These are phyloP conservation scores for Lipomyces spencermartinsiae DNA, from an alignment of 805 yeast species.

Conservation along the genomic window DNA sequence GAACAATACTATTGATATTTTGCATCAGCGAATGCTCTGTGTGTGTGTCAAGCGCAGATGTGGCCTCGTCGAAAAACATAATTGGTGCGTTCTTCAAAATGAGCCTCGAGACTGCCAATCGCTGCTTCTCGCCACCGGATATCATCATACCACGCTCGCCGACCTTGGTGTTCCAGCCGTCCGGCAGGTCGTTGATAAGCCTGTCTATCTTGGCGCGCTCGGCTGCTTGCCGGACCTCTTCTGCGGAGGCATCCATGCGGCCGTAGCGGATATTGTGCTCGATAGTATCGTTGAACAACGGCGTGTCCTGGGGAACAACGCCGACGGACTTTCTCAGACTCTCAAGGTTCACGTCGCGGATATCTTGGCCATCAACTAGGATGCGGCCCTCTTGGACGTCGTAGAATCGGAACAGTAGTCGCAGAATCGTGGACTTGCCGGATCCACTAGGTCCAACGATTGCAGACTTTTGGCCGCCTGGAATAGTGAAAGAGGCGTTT, in stretches of 20 bases:
- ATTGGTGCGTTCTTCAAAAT: conserved; percentile 84
- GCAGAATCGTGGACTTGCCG: conserved; percentile 89
- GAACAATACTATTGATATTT: conserved; percentile 74
- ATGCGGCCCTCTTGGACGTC: conserved; percentile 82
- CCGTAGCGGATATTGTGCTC: conserved; percentile 90
- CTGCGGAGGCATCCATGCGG: conserved; percentile 70
- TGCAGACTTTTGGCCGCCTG: conserved; percentile 90
- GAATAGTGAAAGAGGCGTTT: conserved; percentile 82
- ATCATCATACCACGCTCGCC: conserved; percentile 99
- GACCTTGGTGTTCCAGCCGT: conserved; percentile 82
- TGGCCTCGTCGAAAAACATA: conserved; percentile 95
- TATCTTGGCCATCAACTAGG: conserved; percentile 86
- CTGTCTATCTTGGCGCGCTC: conserved; percentile 70
- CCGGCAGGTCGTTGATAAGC: conserved; percentile 74
- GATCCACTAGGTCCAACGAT: conserved; percentile 96
- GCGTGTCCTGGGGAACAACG: conserved; percentile 98
- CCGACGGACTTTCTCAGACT: conserved; percentile 78
- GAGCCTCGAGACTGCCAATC: conserved; percentile 93
- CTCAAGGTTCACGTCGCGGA: conserved; percentile 73
- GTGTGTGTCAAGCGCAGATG: conserved; percentile 94
- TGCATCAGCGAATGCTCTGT: conserved; percentile 85
- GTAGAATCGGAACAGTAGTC: conserved; percentile 86
- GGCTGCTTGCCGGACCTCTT: conserved; percentile 70
- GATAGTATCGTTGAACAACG: conserved; percentile 89
- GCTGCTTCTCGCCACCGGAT: conserved; percentile 98